Evolutionary conservation across 257 asterid species (phyloP), one percentile per base, ranked within the genome.

Genomic region (Voacanga thouarsii): DNA sequence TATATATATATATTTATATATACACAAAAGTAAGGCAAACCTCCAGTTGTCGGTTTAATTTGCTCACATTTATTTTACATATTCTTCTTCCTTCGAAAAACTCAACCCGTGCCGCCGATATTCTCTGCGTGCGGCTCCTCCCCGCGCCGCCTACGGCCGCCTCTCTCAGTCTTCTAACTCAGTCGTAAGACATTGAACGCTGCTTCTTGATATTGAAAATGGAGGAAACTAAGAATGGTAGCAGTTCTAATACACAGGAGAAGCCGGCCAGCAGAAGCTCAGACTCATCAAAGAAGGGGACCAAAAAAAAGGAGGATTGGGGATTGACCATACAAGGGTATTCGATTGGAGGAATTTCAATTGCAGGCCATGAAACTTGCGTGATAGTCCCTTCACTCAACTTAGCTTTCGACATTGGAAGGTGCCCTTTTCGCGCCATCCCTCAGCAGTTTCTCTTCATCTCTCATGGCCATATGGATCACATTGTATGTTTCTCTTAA

Each of bases 401-500:
- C 79, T 79, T 92, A 69, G 94, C 98, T 6, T 95, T 95, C 75
- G 99, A 95, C 68, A 91, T 95, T 7, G 98, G 99, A 75, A 95
- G 91, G 90, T 95, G 99, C 80, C 98, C 99, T 68, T 97, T 93
- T 84, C 96, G 96, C 61, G 99, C 97, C 80, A 84, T 95, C 81
- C 88, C 98, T 55, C 97, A 95, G 14, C 89, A 95, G 84, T 95
- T 90, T 82, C 89, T 95, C 90, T 90, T 93, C 90, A 95, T 95
- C 86, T 95, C 99, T 68, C 99, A 93, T 81, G 99, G 97, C 80
- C 99, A 93, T 87, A 95, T 95, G 99, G 98, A 95, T 87, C 98
- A 95, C 83, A 93, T 91, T 61, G 97, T 91, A 87, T 55, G 84
- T 63, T 24, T 24, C 24, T 70, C 49, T 11, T 7, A 30, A 49